These are phyloP conservation scores for Pyrrhoderma lamaoense DNA, from an alignment of 1,284 basidiomycete species.

Conservation along the genomic window DNA sequence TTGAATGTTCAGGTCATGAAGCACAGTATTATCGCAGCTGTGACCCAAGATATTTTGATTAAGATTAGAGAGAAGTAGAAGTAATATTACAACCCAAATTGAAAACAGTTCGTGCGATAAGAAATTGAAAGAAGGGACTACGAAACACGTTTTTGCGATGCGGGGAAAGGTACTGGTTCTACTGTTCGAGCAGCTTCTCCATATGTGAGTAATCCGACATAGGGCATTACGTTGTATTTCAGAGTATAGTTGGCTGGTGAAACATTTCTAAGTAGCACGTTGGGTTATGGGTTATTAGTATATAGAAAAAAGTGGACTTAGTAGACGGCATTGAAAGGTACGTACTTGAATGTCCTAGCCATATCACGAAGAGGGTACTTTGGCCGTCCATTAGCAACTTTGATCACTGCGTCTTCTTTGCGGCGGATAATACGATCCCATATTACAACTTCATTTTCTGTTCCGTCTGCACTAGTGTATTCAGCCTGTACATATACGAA, in stretches of 20 bases:
- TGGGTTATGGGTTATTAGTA: slow-evolving; percentile 9
- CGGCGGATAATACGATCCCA: slow-evolving; percentile 86
- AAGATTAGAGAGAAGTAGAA: too few relatives aligned
- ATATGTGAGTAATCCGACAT: slow-evolving; percentile 72
- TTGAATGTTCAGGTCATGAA: too few relatives aligned
- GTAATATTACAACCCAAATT: background rate
- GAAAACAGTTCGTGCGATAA: background rate
- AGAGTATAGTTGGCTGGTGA: slow-evolving; percentile 65
- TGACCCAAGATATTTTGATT: too few relatives aligned
- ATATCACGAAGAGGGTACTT: slow-evolving; percentile 82
- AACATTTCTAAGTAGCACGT: slow-evolving; percentile 42
- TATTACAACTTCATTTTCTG: slow-evolving; percentile 76
- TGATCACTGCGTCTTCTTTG: slow-evolving; percentile 68
- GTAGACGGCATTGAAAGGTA: slow-evolving; percentile 20
- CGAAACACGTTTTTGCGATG: slow-evolving; percentile 30
- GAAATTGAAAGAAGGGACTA: background rate
- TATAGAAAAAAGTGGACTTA: slow-evolving; percentile 3
- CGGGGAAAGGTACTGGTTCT: slow-evolving; percentile 45
- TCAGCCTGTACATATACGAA: slow-evolving; percentile 81
- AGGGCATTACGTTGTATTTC: slow-evolving; percentile 88
- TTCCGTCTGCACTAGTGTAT: slow-evolving; percentile 67
- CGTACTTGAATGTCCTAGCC: slow-evolving; percentile 72
- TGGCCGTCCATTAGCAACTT: slow-evolving; percentile 55
- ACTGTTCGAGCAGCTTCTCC: slow-evolving; percentile 64
- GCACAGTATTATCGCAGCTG: too few relatives aligned